These are phyloP conservation scores for Dillenia turbinata DNA, from an alignment of 164 flowering plant genomes.

Conservation along the genomic window DNA sequence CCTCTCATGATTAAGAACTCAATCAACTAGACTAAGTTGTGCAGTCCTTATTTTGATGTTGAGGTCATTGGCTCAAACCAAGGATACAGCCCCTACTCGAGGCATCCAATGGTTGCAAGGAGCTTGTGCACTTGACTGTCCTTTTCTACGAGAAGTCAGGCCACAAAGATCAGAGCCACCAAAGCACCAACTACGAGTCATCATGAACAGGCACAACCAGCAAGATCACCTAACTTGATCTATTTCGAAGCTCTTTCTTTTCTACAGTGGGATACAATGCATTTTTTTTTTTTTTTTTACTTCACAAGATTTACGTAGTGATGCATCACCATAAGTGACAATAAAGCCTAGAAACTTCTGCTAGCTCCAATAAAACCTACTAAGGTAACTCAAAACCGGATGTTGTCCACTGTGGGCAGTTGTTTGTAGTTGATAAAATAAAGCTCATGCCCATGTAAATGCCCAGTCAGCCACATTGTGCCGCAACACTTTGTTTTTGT, in stretches of 20 bases:
- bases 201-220: background rate
- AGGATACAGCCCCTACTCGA: background rate
- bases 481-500: background rate
- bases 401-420: slow-evolving; percentile 1
- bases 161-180: background rate
- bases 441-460: slow-evolving; percentile 10
- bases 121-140: too few relatives aligned
- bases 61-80: too few relatives aligned
- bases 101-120: background rate
- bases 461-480: slow-evolving; percentile 17
- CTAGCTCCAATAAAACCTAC: background rate
- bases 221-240: background rate
- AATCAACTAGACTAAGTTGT: too few relatives aligned
- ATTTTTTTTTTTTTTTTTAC: background rate
- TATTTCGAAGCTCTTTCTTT: background rate
- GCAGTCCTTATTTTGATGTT: too few relatives aligned
- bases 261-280: slow-evolving; percentile 15
- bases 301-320: slow-evolving; percentile 8
- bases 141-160: background rate
- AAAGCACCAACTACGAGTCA: background rate
- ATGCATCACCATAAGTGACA: slow-evolving; percentile 8
- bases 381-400: background rate
- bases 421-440: background rate
- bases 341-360: background rate
- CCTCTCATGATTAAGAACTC: too few relatives aligned